Evolutionary conservation across 495 filamentous ascomycete species (phyloP).

Genomic region (Emericellopsis terricola): DNA sequence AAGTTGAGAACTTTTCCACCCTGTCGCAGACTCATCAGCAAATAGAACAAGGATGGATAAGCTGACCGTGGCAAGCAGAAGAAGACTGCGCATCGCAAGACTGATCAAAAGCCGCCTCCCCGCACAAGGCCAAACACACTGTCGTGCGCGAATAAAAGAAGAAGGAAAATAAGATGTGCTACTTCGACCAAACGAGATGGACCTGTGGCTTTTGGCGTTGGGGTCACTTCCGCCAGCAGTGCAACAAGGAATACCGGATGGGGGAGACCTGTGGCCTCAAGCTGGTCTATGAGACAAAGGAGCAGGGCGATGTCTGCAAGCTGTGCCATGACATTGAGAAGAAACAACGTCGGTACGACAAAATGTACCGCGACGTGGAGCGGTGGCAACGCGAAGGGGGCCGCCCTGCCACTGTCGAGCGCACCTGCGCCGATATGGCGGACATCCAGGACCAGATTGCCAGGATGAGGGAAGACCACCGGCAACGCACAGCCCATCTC

Average conservation of each 20-base stretch:
- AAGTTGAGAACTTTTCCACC: too few species aligned
- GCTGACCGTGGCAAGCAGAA: too few species aligned
- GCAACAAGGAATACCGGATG: constrained; percentile 89
- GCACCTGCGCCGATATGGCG: constrained; percentile 43
- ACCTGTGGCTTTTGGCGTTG: constrained; percentile 86
- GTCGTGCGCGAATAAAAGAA: too few species aligned
- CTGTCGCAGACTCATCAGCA: too few species aligned
- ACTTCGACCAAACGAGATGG: constrained; percentile 43
- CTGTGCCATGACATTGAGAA: constrained; percentile 85
- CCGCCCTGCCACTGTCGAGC: constrained; percentile 66
- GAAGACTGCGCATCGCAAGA: too few species aligned
- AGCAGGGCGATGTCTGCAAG: constrained; percentile 46
- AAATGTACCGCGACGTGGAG: constrained; percentile 59
- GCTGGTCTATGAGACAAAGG: constrained; percentile 56
- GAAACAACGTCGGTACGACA: constrained; percentile 56
- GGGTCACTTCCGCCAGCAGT: constrained; percentile 87
- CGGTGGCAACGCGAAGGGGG: constrained; percentile 65
- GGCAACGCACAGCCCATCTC: constrained; percentile 15
- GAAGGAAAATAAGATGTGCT: constrained; percentile 44
- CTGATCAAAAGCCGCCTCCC: not conserved
- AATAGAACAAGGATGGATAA: too few species aligned
- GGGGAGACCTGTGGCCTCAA: constrained; percentile 97
- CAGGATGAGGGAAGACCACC: constrained; percentile 29
- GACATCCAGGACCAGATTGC: constrained; percentile 47
- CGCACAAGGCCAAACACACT: too few species aligned